A percentile compares a stretch with the other conserved stretches of the same genome.
These are phyloP conservation scores for Hemileccinum rubropunctum DNA, from an alignment of 768 basidiomycete genomes.

Conservation along the genomic window DNA sequence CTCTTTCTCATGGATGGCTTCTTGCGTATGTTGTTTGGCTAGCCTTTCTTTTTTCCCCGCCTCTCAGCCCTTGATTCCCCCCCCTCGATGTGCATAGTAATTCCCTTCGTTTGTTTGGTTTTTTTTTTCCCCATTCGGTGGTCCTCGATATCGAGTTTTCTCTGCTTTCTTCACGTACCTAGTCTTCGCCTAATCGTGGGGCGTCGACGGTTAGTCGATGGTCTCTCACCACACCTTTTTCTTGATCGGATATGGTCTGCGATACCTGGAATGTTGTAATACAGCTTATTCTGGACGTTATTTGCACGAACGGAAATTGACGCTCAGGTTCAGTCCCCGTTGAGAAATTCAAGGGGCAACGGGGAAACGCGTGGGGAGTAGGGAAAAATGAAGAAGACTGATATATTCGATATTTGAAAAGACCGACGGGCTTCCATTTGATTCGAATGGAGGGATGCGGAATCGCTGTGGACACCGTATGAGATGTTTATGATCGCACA, in stretches of 20 bases:
- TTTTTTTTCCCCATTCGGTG: background rate
- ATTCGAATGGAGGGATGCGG: constrained; percentile 1
- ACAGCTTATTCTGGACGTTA: constrained; percentile 31
- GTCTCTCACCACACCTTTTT: constrained; percentile 6
- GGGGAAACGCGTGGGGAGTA: background rate
- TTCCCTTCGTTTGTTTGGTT: background rate
- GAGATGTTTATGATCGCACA: too few relatives aligned
- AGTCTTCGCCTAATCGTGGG: constrained; percentile 24
- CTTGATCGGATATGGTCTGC: constrained; percentile 33
- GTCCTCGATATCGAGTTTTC: constrained; percentile 15
- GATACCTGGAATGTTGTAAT: constrained; percentile 39
- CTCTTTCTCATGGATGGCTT: constrained; percentile 14
- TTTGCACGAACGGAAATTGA: background rate
- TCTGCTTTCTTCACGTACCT: constrained; percentile 22
- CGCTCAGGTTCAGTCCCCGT: background rate
- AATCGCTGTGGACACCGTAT: too few relatives aligned
- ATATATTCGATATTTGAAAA: constrained; percentile 6
- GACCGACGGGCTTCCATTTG: constrained; percentile 15
- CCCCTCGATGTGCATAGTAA: constrained; percentile 26
- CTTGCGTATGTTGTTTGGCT: constrained; percentile 23
- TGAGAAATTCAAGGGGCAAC: background rate
- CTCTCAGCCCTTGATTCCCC: constrained; percentile 3
- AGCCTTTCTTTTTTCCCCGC: background rate
- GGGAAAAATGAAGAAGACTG: background rate
- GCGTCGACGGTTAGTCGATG: constrained; percentile 15